A percentile compares a stretch with the other conserved stretches of the same genome.
Conservation (phyloP, 2,329 filamentous ascomycete genomes). For the Gyromitra esculenta region DNA sequence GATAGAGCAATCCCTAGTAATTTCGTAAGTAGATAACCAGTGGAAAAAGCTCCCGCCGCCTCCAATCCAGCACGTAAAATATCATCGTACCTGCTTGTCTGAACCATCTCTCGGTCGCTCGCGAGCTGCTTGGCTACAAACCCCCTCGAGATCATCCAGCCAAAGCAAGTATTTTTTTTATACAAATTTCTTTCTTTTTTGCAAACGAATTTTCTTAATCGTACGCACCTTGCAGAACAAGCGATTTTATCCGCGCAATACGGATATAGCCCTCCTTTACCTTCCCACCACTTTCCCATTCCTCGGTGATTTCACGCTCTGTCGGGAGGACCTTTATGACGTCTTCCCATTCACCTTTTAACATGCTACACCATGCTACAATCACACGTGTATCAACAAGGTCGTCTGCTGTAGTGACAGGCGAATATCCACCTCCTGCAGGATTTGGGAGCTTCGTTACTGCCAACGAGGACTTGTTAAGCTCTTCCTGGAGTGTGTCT, state of each 20-base stretch:
- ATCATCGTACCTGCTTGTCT: constrained; percentile 47
- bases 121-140: constrained; percentile 37
- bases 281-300: constrained; percentile 43
- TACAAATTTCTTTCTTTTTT: not conserved
- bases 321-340: constrained; percentile 48
- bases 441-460: constrained; percentile 51
- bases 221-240: constrained; percentile 55
- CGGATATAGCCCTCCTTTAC: constrained; percentile 48
- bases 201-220: constrained; percentile 1
- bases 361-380: constrained; percentile 85
- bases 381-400: constrained; percentile 81
- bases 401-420: constrained; percentile 64
- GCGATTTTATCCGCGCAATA: constrained; percentile 53
- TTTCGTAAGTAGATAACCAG: constrained; percentile 18
- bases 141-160: constrained; percentile 48
- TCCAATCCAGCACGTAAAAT: constrained; percentile 11
- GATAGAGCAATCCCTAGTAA: constrained; percentile 50
- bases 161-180: constrained; percentile 31
- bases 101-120: constrained; percentile 42
- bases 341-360: constrained; percentile 72
- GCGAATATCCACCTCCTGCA: constrained; percentile 57
- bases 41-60: not conserved
- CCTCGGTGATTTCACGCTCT: constrained; percentile 46
- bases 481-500: constrained; percentile 47
- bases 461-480: constrained; percentile 23